A percentile compares a stretch with the other conserved stretches of the same genome.
Conservation (phyloP, 2,329 filamentous ascomycete species). For the Aspergillus sp. region DNA sequence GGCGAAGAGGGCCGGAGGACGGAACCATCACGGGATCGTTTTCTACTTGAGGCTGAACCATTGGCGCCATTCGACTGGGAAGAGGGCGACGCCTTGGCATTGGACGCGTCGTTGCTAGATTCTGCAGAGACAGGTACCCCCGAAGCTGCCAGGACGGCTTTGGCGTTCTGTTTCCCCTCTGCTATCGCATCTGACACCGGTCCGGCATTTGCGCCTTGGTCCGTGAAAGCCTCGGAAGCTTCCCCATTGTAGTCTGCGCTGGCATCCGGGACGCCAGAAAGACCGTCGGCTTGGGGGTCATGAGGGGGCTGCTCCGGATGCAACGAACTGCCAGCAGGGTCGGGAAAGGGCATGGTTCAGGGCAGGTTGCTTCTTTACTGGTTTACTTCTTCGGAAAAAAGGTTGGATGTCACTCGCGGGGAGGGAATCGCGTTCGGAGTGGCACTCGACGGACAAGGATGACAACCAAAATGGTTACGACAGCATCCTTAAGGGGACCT, state of each 20-base stretch:
- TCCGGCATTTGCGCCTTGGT: slow-evolving; percentile 21
- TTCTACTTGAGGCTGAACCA: slow-evolving; percentile 48
- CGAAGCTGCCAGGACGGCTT: slow-evolving; percentile 54
- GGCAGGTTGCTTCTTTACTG: not conserved
- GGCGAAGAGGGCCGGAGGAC: slow-evolving; percentile 41
- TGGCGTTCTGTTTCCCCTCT: slow-evolving; percentile 58
- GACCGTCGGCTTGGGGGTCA: slow-evolving; percentile 17
- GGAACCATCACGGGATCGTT: slow-evolving; percentile 57
- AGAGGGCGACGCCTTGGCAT: slow-evolving; percentile 19
- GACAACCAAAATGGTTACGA: slow-evolving; percentile 16
- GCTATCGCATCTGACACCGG: slow-evolving; percentile 42
- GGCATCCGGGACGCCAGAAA: slow-evolving; percentile 17
- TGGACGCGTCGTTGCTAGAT: slow-evolving; percentile 23
- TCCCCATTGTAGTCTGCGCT: slow-evolving; percentile 16
- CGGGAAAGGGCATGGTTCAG: slow-evolving; percentile 31
- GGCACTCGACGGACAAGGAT: slow-evolving; percentile 20
- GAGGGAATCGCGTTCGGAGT: not conserved
- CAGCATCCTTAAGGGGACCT: slow-evolving; percentile 26
- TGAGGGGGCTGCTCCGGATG: slow-evolving; percentile 18
- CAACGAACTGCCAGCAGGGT: slow-evolving; percentile 17
- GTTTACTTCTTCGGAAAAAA: slow-evolving; percentile 4
- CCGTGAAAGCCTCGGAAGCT: slow-evolving; percentile 15
- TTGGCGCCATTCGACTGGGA: slow-evolving; percentile 39
- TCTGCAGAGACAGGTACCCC: slow-evolving; percentile 27
- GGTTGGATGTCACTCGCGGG: slow-evolving; percentile 15